phyloP scores from a whole-genome alignment of 2,329 filamentous ascomycete genomes.

The Aspergillus vadensis region DNA sequence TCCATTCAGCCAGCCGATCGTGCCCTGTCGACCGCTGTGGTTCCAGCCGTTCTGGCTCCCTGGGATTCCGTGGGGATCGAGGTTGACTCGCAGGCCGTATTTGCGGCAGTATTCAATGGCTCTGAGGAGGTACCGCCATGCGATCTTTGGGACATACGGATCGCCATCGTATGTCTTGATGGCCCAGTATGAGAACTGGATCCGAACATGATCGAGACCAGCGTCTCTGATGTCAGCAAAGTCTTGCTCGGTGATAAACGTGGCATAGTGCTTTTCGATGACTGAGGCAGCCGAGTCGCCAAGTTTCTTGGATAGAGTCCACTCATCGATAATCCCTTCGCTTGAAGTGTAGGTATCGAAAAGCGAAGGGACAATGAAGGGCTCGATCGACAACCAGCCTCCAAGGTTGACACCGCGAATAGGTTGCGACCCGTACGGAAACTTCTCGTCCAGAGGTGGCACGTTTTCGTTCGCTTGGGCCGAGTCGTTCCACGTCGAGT shows the following conservation, averaged over 20 bases:
- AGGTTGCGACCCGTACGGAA: constrained; percentile 76
- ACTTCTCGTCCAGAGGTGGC: constrained; percentile 72
- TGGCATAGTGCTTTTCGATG: constrained; percentile 89
- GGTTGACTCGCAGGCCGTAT: constrained; percentile 86
- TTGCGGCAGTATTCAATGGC: constrained; percentile 93
- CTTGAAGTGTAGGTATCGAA: constrained; percentile 67
- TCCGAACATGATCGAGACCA: constrained; percentile 94
- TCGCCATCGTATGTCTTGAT: constrained; percentile 81
- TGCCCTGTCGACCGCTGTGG: constrained; percentile 81
- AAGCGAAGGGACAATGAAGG: constrained; percentile 91
- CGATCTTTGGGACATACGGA: constrained; percentile 81
- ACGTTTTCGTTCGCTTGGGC: constrained; percentile 75
- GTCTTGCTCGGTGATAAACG: constrained; percentile 80
- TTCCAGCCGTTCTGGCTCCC: constrained; percentile 98
- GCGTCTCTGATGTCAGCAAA: constrained; percentile 83
- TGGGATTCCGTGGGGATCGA: constrained; percentile 88
- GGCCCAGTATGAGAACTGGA: constrained; percentile 94
- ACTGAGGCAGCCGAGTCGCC: constrained; percentile 66
- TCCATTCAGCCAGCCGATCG: constrained; percentile 89
- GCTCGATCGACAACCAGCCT: constrained; percentile 91
- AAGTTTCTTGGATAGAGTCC: constrained; percentile 71
- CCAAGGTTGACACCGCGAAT: constrained; percentile 91
- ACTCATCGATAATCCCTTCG: constrained; percentile 81
- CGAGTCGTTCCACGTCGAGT: constrained; percentile 82
- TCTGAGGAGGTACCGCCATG: constrained; percentile 90